Conservation (phyloP, 495 filamentous ascomycete genomes). For the Thozetella sp. region DNA sequence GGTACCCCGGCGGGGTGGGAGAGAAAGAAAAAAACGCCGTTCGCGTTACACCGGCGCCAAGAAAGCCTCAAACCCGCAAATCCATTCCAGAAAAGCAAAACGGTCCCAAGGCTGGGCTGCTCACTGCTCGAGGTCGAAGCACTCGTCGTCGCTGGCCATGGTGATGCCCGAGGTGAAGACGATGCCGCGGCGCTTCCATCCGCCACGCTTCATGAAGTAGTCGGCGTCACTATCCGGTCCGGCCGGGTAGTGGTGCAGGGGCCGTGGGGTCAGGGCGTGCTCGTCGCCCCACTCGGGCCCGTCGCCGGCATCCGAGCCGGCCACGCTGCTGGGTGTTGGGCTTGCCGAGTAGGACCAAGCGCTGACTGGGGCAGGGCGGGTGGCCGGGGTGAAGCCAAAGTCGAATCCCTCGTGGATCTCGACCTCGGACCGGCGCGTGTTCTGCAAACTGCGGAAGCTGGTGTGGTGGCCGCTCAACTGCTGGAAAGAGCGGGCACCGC, state of each 20-base stretch:
- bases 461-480: slow-evolving; percentile 4
- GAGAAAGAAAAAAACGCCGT: neutral
- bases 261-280: slow-evolving; percentile 6
- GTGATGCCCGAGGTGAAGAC: slow-evolving; percentile 36
- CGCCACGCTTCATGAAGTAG: slow-evolving; percentile 42
- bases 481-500: slow-evolving; percentile 18
- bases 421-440: slow-evolving; percentile 5
- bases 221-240: slow-evolving; percentile 29
- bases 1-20: neutral
- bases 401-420: slow-evolving; percentile 37
- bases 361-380: neutral
- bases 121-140: slow-evolving; percentile 21
- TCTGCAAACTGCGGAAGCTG: slow-evolving; percentile 6
- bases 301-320: slow-evolving; percentile 3
- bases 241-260: slow-evolving; percentile 11
- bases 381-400: slow-evolving; percentile 26
- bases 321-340: slow-evolving; percentile 4
- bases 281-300: neutral
- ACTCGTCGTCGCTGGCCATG: slow-evolving; percentile 24
- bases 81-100: too few species aligned
- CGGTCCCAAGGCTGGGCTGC: neutral
- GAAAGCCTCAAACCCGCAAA: too few species aligned
- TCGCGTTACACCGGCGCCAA: neutral
- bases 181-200: slow-evolving; percentile 50
- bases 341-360: slow-evolving; percentile 1